Evolutionary conservation across 1,139 yeast species (phyloP).

Genomic region (Tardiomyces digboiensis): DNA sequence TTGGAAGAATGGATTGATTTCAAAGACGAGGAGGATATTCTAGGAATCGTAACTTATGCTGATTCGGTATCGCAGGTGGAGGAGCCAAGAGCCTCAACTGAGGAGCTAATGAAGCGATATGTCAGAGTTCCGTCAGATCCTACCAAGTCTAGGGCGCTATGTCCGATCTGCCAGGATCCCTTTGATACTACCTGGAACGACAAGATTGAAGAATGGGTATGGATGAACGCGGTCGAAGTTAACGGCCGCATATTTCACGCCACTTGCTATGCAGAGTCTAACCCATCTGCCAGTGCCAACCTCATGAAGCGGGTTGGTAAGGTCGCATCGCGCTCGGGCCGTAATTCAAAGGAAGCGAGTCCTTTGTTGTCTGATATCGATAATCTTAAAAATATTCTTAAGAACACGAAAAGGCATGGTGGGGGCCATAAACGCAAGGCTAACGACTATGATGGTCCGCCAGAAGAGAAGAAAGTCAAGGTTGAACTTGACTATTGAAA

Average conservation of each 20-base stretch:
- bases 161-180: conserved; percentile 83
- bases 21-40: conserved; percentile 49
- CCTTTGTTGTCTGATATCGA: background rate
- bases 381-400: background rate
- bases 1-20: conserved; percentile 68
- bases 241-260: conserved; percentile 77
- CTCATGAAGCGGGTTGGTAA: background rate
- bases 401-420: background rate
- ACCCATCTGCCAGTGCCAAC: background rate
- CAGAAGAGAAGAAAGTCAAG: background rate
- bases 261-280: conserved; percentile 68
- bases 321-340: background rate
- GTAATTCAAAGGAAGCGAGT: background rate
- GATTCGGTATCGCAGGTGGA: conserved; percentile 8
- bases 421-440: background rate
- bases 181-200: conserved; percentile 79
- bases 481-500: background rate
- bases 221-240: conserved; percentile 69
- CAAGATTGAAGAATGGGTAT: conserved; percentile 91
- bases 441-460: background rate
- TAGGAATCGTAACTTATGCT: conserved; percentile 23
- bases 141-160: conserved; percentile 57
- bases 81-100: conserved; percentile 4
- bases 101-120: conserved; percentile 14
- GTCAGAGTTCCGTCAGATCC: conserved; percentile 59